Percentiles rank a stretch among this genome's conserved stretches.
These are phyloP conservation scores for Epicoccum sorghinum DNA, from an alignment of 2,329 filamentous ascomycete species.

Conservation along the genomic window DNA sequence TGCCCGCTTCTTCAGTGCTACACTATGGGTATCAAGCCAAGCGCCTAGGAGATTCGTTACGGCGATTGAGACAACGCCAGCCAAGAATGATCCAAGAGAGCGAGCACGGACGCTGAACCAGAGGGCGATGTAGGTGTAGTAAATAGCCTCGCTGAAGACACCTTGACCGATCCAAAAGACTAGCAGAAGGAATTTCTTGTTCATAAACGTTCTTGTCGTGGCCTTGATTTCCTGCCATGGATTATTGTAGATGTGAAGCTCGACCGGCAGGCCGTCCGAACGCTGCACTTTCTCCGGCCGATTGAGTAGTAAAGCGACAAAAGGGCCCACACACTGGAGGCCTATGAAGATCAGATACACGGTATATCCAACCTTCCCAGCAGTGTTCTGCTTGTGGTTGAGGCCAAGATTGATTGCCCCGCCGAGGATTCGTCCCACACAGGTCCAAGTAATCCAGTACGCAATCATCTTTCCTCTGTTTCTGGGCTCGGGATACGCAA, in stretches of 20 bases:
- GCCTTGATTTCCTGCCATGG: constrained; percentile 28
- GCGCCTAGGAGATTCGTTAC: constrained; percentile 67
- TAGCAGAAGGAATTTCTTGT: constrained; percentile 55
- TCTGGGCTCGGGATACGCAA: constrained; percentile 18
- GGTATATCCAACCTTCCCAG: constrained; percentile 54
- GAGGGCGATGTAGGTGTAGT: constrained; percentile 56
- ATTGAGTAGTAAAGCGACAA: constrained; percentile 52
- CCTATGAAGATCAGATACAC: constrained; percentile 49
- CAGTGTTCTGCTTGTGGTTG: constrained; percentile 51
- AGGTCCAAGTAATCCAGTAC: constrained; percentile 60
- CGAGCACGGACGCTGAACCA: constrained; percentile 60
- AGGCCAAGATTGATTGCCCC: constrained; percentile 58
- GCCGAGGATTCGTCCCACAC: constrained; percentile 60
- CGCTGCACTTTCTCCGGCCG: constrained; percentile 53
- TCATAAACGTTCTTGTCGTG: constrained; percentile 34
- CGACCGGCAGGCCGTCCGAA: constrained; percentile 47
- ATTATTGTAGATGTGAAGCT: constrained; percentile 48
- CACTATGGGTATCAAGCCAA: constrained; percentile 63
- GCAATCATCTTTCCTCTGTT: constrained; percentile 27
- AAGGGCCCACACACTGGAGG: constrained; percentile 54
- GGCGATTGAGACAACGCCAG: constrained; percentile 47
- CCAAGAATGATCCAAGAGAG: constrained; percentile 53
- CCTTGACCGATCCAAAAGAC: constrained; percentile 41
- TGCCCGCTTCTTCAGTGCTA: constrained; percentile 60
- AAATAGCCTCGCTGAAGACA: constrained; percentile 16